Evolutionary conservation across 2,329 filamentous ascomycete genomes (phyloP).

Genomic region (Beauveria caledonica): DNA sequence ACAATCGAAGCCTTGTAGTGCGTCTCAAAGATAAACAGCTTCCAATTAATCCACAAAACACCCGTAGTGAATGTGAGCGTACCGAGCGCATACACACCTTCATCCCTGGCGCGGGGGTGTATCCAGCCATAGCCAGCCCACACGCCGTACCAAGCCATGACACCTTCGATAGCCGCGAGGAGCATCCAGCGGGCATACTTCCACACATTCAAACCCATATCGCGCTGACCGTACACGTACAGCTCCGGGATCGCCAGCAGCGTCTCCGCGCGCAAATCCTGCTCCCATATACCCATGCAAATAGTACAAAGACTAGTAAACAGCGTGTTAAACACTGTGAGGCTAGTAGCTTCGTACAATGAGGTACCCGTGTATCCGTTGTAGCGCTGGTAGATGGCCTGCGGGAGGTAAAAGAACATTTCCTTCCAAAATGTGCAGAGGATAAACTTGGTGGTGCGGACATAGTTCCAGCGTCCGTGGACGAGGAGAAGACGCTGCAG

Average conservation of each 20-base stretch:
- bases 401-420: conserved; percentile 73
- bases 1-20: conserved; percentile 66
- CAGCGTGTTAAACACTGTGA: conserved; percentile 89
- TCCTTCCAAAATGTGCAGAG: conserved; percentile 90
- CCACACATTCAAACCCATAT: conserved; percentile 62
- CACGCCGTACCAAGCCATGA: conserved; percentile 62
- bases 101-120: conserved; percentile 47
- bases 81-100: conserved; percentile 66
- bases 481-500: conserved; percentile 76
- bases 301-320: conserved; percentile 89
- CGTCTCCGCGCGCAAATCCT: conserved; percentile 76
- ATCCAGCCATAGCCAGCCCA: conserved; percentile 44
- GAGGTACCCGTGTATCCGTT: conserved; percentile 87
- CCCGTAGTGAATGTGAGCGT: conserved; percentile 62
- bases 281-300: conserved; percentile 84
- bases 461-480: conserved; percentile 85
- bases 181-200: conserved; percentile 73
- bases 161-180: conserved; percentile 62
- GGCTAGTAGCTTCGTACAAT: conserved; percentile 76
- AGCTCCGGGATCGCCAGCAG: conserved; percentile 88
- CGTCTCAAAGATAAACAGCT: conserved; percentile 71
- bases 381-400: conserved; percentile 75
- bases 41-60: conserved; percentile 65
- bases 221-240: conserved; percentile 72
- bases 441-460: conserved; percentile 81